A percentile compares a stretch with the other conserved stretches of the same genome.
phyloP scores from a whole-genome alignment of 495 filamentous ascomycete species.

The Daldinia caldariorum region DNA sequence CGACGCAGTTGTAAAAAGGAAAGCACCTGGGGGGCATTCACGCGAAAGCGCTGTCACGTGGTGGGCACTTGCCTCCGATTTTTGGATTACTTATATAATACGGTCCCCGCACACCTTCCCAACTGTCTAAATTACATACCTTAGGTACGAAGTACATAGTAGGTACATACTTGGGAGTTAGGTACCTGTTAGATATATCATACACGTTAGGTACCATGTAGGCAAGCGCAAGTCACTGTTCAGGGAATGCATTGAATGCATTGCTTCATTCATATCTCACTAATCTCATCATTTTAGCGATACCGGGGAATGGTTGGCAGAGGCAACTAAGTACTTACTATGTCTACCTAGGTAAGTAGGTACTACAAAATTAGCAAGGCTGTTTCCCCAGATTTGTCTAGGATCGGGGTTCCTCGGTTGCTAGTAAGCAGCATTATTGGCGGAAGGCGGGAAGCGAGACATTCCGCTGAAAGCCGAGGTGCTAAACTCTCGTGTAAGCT shows the following conservation, averaged over 20 bases:
- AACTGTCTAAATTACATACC: not conserved
- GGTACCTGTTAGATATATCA: no score
- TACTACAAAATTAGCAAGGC: not conserved
- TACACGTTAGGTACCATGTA: no score
- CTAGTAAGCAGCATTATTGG: constrained; percentile 2
- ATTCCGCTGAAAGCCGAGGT: constrained; percentile 41
- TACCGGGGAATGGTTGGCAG: not conserved
- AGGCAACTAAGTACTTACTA: no score
- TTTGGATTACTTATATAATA: not conserved
- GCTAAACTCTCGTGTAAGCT: constrained; percentile 11
- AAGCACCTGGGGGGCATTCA: no score
- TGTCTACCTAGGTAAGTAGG: not conserved
- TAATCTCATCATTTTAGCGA: not conserved
- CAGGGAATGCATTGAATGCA: no score
- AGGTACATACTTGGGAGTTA: no score
- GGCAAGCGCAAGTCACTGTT: no score
- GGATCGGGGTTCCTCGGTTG: constrained; percentile 34
- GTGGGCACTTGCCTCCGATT: not conserved
- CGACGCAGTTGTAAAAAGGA: not conserved
- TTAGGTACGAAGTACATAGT: no score
- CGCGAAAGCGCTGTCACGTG: not conserved
- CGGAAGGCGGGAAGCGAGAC: not conserved
- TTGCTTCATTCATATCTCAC: not conserved
- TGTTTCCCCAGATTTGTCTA: constrained; percentile 31
- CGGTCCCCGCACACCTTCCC: not conserved